Base-by-base conservation (phyloP, 768 basidiomycete genomes). In the Pulveroboletus sp. region DNA sequence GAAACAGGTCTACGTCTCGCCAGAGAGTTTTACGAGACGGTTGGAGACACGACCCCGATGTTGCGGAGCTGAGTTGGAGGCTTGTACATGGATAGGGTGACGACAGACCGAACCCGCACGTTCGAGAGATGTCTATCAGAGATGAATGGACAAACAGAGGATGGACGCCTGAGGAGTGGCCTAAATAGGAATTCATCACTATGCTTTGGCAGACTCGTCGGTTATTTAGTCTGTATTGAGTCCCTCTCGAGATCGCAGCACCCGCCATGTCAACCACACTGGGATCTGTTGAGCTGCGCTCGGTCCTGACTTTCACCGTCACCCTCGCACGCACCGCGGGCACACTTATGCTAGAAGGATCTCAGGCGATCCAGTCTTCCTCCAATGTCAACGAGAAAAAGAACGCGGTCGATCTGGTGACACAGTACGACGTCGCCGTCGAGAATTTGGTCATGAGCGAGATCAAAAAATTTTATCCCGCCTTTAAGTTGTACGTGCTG, bases 391-490 rank as follows among this genome's bases (percentile, higher is more conserved):
- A 78, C 54, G 85, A 89, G 73, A 98, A 96, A 79, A 91, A 90
- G 71, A 96, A 94, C 63, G 81, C 92, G 3, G 92, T 93, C 18
- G 94, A 96, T 70, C 74, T 97, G 30, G 94, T 98, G 24, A 98
- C 94, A 0, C 88, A 94, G 70, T 96, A 90, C 60, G 94, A 98
- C 67, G 85, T 93, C 33, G 81, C 77, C 39, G 94, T 96, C 10
- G 94, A 96, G 68, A 83, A 89, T 53, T 72, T 93, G 40, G 89
- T 96, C 44, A 84, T 82, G 69, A 62, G 73, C 27, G 79, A 84
- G 62, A 79, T 95, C 47, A 71, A 73, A 28, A 67, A 69, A 24
- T 74, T 71, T 44, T 94, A 89, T 66, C 91, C 93, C 0, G 56
- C 69, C 3, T 94, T 91, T 68, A 73, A 84, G 56, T 95, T 96